Evolutionary conservation across 805 yeast species (phyloP), one percentile per base, ranked within the genome.

Genomic region (Candida pini): DNA sequence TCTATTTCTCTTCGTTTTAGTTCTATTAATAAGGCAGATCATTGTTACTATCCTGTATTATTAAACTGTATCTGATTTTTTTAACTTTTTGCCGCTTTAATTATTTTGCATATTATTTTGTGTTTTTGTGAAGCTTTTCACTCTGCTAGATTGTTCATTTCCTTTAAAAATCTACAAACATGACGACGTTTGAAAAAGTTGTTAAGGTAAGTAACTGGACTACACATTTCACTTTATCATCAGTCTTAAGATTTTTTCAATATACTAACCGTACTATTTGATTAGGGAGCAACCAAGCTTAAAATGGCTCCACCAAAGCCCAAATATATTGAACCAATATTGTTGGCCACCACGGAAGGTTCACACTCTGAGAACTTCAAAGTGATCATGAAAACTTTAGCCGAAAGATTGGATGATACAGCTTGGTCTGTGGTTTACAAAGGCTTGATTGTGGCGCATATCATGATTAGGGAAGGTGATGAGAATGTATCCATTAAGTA

Each of bases 221-320:
- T n/a, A 22, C 2, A 5, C 13, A 2, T 18, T 19, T 13, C 17
- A 9, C 12, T 24, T n/a, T n/a, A n/a, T 26, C 13, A 9, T 10
- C 23, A 22, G 13, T 4, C 26, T 6, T 23, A 7, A n/a, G n/a
- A n/a, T n/a, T n/a, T n/a, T n/a, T n/a, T n/a, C n/a, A n/a, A n/a
- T n/a, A n/a, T 23, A 23, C 28, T n/a, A n/a, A n/a, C 12, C 2
- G 19, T 22, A 22, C 6, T 14, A 22, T 20, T 16, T 27, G 22
- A 37, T 13, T 28, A 69, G 69, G 81, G 86, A 30, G 87, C 86
- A 34, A 79, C 87, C 12, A 79, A 79, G 57, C 69, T 78, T 22
- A 79, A 79, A 48, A 73, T 86, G 63, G 97, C 97, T 9, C 96
- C 97, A n/a, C 98, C 98, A 6, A 92, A 92, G 62, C 82, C 94